A percentile compares a stretch with the other conserved stretches of the same genome.
Conservation (phyloP, 768 basidiomycete species). For the Scleroderma bovista region DNA sequence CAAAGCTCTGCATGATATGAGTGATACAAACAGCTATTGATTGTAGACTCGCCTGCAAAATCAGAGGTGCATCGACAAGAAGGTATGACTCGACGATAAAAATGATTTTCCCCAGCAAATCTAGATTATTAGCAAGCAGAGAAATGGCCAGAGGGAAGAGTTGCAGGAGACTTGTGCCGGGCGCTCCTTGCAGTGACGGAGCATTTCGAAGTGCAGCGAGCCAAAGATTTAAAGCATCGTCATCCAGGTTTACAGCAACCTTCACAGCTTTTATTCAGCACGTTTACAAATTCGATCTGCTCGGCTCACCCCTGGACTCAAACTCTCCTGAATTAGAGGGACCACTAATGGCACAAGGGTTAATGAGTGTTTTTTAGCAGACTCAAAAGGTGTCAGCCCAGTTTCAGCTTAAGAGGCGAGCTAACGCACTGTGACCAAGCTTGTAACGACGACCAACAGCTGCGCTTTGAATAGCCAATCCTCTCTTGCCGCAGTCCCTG, state of each 20-base stretch:
- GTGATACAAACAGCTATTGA: not conserved
- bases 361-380: slow-evolving; percentile 57
- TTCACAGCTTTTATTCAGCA: slow-evolving; percentile 23
- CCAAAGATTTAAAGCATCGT: slow-evolving; percentile 78
- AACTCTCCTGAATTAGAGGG: slow-evolving; percentile 59
- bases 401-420: not conserved
- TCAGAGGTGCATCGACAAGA: slow-evolving; percentile 55
- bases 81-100: slow-evolving; percentile 73
- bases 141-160: slow-evolving; percentile 59
- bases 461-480: slow-evolving; percentile 70
- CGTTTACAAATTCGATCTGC: not conserved
- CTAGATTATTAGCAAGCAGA: slow-evolving; percentile 64
- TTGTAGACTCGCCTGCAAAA: slow-evolving; percentile 54
- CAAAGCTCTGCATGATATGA: slow-evolving; percentile 39
- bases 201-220: slow-evolving; percentile 63
- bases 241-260: slow-evolving; percentile 67
- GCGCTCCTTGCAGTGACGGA: slow-evolving; percentile 40
- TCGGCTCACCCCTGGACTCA: slow-evolving; percentile 47
- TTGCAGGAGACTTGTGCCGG: slow-evolving; percentile 50
- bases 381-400: slow-evolving; percentile 35
- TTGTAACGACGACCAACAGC: slow-evolving; percentile 64
- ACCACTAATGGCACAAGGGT: slow-evolving; percentile 51
- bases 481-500: slow-evolving; percentile 64
- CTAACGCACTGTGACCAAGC: slow-evolving; percentile 55
- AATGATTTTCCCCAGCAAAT: slow-evolving; percentile 64